Evolutionary conservation across 495 filamentous ascomycete species (phyloP), one percentile per base, ranked within the genome.

Genomic region (Haplographium delicatum): DNA sequence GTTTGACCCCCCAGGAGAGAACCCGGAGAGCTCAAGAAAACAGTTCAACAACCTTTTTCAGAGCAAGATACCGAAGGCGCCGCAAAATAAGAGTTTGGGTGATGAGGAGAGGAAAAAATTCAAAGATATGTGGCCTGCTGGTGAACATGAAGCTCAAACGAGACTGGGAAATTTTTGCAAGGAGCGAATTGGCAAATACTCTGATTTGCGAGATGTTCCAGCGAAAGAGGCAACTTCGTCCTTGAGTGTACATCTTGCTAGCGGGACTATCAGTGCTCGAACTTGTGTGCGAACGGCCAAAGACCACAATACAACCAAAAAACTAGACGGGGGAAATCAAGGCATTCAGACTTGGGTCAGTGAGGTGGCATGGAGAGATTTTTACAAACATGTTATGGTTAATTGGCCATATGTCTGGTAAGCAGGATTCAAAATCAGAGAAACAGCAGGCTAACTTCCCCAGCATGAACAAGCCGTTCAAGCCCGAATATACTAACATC

Each of bases 391-490:
- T 63, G 86, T 95, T 3, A 70, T 95, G 11, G 84, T 79, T 2
- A 72, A 91, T 49, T 95, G 87, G 87, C 91, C 91, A 4, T 93
- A 89, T 54, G 78, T 94, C 27, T 91, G 89, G 86, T 89, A 64
- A 47, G 73, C 60, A 6, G 11, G 19, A 2, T 19, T 30, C 40
- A 19, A 25, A 22, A 9, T 8, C 26, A 16, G 0, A 5, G 20
- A 43, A 30, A 10, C 19, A 6, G 11, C 41, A 25, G 19, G 22
- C 43, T 4, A 44, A 15, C n/a, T 0, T 20, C 33, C 19, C 16
- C 28, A 87, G 88, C 64, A 96, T 95, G 91, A 86, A 86, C 70
- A 96, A 93, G 58, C 86, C 89, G 10, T 95, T 91, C 75, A 95
- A 95, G 59, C 82, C 84, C 27, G 85, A 89, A 57, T 91, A 86